Evolutionary conservation across 2,329 filamentous ascomycete species (phyloP), one percentile per base, ranked within the genome.

Genomic region (Rhynchosporium secalis): DNA sequence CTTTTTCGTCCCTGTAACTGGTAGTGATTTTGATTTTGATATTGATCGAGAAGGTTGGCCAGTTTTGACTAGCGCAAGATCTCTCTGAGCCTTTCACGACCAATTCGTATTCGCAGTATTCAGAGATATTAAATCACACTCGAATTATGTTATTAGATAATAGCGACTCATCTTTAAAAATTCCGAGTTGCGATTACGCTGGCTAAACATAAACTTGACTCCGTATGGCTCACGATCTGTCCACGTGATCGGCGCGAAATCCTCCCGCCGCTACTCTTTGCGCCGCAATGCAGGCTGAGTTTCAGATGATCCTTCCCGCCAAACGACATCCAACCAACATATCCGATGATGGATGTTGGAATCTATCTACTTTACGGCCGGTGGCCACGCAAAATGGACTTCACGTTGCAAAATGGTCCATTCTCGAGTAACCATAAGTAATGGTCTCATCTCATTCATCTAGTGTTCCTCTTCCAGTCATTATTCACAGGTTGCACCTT

Each of bases 361-460:
- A 12, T 40, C 54, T 31, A 28, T 56, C 28, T 45, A 47, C 9
- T 46, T 56, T 45, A 56, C 41, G 40, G 54, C 54, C 40, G 41
- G 40, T 45, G 26, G 20, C 54, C 29, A 15, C 7, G 28, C 54
- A 46, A 6, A 13, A 45, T 56, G 40, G 55, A 46, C 55, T 45
- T 36, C 51, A 41, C 13, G 26, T 54, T 41, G 51, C 40, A 20
- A 33, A 29, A 54, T 20, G 40, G 20, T 54, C 51, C 51, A 33
- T n/a, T 12, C 28, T 13, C 38, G 51, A 54, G 51, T 54, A 54
- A 54, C 36, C 51, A 54, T 54, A 54, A 54, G 51, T 54, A 54
- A 41, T 38, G 29, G 15, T 13, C 40, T 45, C 54, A 13, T 28
- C 28, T 56, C 38, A 33, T 33, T 10, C 43, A 46, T 46, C 10